Conservation (phyloP, 371 early-diverging fungal species). For the Mortierella sp. region DNA sequence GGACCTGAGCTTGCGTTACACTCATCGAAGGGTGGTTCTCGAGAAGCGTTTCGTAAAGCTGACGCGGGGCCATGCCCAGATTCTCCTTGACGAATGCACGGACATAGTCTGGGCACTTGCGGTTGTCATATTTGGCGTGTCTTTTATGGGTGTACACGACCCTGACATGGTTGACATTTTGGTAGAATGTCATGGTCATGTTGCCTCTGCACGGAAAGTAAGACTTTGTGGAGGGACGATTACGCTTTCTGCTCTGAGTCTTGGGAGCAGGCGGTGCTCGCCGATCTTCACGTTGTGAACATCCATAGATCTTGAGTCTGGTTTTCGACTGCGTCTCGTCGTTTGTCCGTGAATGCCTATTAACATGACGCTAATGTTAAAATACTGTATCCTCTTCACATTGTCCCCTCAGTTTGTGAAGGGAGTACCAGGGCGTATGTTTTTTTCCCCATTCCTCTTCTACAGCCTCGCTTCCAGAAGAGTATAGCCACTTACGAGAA, state of each 20-base stretch:
- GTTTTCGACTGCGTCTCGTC: slow-evolving; percentile 53
- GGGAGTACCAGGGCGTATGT: no score
- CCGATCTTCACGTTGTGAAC: slow-evolving; percentile 48
- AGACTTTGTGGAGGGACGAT: slow-evolving; percentile 44
- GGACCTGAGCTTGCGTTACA: slow-evolving; percentile 48
- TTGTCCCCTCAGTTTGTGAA: no score
- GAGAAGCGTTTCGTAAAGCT: slow-evolving; percentile 29
- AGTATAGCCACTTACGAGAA: slow-evolving; percentile 54
- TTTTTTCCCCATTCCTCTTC: no score
- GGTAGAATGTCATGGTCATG: slow-evolving; percentile 50
- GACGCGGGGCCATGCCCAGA: slow-evolving; percentile 27
- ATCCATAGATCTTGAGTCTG: slow-evolving; percentile 50
- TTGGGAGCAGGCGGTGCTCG: slow-evolving; percentile 51
- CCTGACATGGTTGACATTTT: slow-evolving; percentile 39
- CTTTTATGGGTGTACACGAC: slow-evolving; percentile 42
- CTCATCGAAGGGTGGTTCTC: slow-evolving; percentile 18
- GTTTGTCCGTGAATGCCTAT: slow-evolving; percentile 47
- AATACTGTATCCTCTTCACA: no score
- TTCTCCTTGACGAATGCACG: slow-evolving; percentile 46
- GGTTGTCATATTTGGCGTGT: slow-evolving; percentile 52
- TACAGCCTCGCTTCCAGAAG: no score
- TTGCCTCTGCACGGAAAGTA: slow-evolving; percentile 53
- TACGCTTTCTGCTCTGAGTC: slow-evolving; percentile 45
- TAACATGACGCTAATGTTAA: no score
- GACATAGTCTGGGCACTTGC: slow-evolving; percentile 50